Base-by-base conservation (phyloP, 2,329 filamentous ascomycete species). In the Colletotrichum aenigma region DNA sequence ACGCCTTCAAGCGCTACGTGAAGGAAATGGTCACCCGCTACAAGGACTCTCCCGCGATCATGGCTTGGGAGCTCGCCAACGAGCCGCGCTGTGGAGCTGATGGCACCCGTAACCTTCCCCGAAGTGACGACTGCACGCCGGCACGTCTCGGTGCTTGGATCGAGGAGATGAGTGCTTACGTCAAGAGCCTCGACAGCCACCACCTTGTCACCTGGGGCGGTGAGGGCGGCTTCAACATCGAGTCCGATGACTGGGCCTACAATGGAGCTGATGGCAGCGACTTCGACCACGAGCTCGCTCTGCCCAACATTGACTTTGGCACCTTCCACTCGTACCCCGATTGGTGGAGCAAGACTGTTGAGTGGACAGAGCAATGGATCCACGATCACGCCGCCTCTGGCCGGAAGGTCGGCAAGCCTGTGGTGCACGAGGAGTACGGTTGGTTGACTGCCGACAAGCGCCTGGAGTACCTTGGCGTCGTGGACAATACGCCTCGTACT, bases 31-130 rank as follows among this genome's bases (percentile, higher is more conserved):
- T 94, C 4, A 88, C 83, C 24, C 86, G 92, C 13, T 94, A 93
- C 83, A 88, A 85, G 61, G 84, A 87, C 76, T 93, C 90, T 0
- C 83, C 89, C 0, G 88, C 92, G 0, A 88, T 94, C 62, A 91
- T 94, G 77, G 91, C 91, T 0, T 94, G 93, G 93, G 92, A 94
- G 79, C 85, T 94, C 3, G 90, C 87, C 72, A 94, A 94, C 78
- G 93, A 94, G 75, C 86, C 87, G 24, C 87, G 87, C 74, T 89
- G 88, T 80, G 87, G 86, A 26, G 88, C 84, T 28, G 87, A 89
- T 67, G 82, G 79, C 8, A 79, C 78, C 9, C 87, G 87, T 73
- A 89, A 89, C 79, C 85, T 89, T 0, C 87, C 87, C 2, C 81
- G 83, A 2, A 86, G 85, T 38, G 77, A 74, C 0, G 78, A 81